Base-by-base conservation (phyloP, 1,139 yeast genomes). In the Lodderomyces pseudojiufengensis region DNA sequence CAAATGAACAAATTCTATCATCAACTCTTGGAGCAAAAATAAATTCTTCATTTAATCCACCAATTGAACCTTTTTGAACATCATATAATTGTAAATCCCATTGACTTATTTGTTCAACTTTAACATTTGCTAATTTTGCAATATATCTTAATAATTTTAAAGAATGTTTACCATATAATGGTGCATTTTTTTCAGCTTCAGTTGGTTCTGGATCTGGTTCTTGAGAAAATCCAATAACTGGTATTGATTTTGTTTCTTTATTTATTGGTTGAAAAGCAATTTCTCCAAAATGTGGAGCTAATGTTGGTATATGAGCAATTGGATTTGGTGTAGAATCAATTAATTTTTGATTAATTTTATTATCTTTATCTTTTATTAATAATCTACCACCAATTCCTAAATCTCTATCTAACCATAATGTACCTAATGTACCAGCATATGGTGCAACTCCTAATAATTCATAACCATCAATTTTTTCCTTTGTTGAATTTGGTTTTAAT, bases 351-450 rank as follows among this genome's bases (percentile, higher is more conserved):
- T 30, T 34, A 8, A 62, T 44, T 29, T 50, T 51, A 2, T 59
- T 67, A 34, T 36, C 48, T 2, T 36, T 14, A 31, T 39, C 52
- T 38, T 51, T 55, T 6, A 65, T 56, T 37, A 65, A 50, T 24
- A 69, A 54, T 32, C 67, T 52, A 9, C 76, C 76, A n/a, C 74
- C 75, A 35, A 70, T 47, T 5, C 72, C 75, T 40, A 70, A 63
- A 46, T 70, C 76, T 43, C 76, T 52, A 45, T 68, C 73, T 51
- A 65, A 56, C 71, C 73, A 66, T 3, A 60, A 46, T 15, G 52
- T 49, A 9, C 54, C 57, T 40, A 65, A 55, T 3, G 66, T 54
- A 7, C 73, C 73, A 4, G 68, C 62, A 45, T 70, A 70, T 1
- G 65, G 63, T 1, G 73, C 71, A 11, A 69, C 72, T 1, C 73